Evolutionary conservation across 2,329 filamentous ascomycete genomes (phyloP).

Genomic region (Chlorencoelia australis): DNA sequence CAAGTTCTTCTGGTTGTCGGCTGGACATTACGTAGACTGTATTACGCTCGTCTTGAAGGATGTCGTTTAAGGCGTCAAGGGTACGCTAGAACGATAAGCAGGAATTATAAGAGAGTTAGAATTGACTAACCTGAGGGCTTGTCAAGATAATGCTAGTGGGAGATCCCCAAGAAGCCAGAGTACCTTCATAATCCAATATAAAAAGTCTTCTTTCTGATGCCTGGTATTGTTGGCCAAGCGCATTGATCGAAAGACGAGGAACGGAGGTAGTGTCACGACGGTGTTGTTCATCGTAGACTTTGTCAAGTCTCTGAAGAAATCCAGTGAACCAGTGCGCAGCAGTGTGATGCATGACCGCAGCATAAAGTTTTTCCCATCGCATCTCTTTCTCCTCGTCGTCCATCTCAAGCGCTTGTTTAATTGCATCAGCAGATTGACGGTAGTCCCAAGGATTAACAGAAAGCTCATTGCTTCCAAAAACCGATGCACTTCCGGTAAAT

Average conservation of each 20-base stretch:
- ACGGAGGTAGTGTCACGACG: constrained; percentile 77
- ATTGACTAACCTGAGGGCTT: constrained; percentile 51
- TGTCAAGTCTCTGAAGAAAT: constrained; percentile 60
- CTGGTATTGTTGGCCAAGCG: constrained; percentile 56
- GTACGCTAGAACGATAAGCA: constrained; percentile 47
- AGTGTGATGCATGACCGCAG: constrained; percentile 69
- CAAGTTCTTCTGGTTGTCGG: constrained; percentile 76
- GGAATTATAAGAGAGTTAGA: not conserved
- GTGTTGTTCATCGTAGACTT: constrained; percentile 75
- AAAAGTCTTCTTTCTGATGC: constrained; percentile 63
- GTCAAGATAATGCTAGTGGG: constrained; percentile 76
- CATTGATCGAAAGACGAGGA: constrained; percentile 65
- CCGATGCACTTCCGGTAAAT: constrained; percentile 82
- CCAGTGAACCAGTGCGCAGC: constrained; percentile 79
- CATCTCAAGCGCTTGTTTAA: constrained; percentile 78
- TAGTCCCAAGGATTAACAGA: constrained; percentile 96
- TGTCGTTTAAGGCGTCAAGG: constrained; percentile 70
- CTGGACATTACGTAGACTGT: constrained; percentile 91
- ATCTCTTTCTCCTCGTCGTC: constrained; percentile 58
- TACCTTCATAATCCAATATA: constrained; percentile 90
- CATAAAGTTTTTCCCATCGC: constrained; percentile 65
- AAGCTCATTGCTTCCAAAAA: constrained; percentile 73
- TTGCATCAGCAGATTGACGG: constrained; percentile 74
- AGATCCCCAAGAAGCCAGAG: constrained; percentile 77
- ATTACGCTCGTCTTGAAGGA: constrained; percentile 72